Conservation (phyloP, 139 green algal genomes). For the Chlamydomonas sphaeroides region DNA sequence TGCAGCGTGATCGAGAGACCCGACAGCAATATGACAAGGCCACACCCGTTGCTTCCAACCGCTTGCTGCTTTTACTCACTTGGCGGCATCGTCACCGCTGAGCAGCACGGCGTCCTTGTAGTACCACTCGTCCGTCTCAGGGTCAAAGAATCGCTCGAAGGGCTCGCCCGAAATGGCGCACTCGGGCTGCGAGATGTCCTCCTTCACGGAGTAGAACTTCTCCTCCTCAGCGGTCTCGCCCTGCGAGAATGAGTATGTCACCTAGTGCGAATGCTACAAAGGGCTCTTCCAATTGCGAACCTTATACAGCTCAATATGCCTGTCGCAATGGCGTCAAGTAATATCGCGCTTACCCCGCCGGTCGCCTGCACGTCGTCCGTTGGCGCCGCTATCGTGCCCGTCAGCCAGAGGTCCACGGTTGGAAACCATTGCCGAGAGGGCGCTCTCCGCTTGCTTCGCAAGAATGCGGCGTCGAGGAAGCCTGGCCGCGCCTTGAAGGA, state of each 20-base stretch:
- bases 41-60: neutral
- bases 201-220: constrained; percentile 43
- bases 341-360: neutral
- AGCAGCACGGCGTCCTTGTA: constrained; percentile 57
- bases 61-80: neutral
- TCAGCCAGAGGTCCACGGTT: constrained; percentile 70
- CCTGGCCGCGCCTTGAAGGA: constrained; percentile 25
- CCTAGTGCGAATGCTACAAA: too few relatives aligned
- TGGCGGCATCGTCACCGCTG: constrained; percentile 45
- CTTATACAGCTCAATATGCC: too few relatives aligned
- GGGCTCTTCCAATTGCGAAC: too few relatives aligned
- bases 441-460: constrained; percentile 31
- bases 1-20: neutral
- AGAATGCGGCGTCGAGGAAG: constrained; percentile 44
- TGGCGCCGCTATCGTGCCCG: constrained; percentile 48
- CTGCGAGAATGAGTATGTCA: too few relatives aligned
- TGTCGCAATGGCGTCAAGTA: too few relatives aligned
- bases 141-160: constrained; percentile 69
- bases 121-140: constrained; percentile 63
- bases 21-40: neutral
- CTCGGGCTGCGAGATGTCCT: constrained; percentile 60
- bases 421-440: constrained; percentile 69
- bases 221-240: neutral
- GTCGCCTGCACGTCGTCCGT: neutral
- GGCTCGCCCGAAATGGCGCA: constrained; percentile 69